Percentiles rank a stretch among this genome's conserved stretches.
Conservation (phyloP, 163 green algal species). For the Chloromonas sp. region DNA sequence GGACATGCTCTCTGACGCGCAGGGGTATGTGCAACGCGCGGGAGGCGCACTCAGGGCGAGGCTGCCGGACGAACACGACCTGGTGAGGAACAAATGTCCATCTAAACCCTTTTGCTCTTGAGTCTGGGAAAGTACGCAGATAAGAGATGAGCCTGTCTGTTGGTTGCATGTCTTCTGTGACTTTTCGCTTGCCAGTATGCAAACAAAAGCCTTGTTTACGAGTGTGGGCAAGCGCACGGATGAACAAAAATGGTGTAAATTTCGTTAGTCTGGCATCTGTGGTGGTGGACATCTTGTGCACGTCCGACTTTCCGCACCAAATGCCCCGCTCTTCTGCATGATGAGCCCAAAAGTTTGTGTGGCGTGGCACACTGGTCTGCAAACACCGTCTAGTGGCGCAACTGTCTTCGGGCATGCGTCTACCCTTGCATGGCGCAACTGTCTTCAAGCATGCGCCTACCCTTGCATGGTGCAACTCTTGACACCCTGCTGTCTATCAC, state of each 20-base stretch:
- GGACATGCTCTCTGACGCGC: slow-evolving; percentile 42
- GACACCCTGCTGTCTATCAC: not conserved
- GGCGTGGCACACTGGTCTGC: not conserved
- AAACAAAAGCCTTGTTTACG: too few species aligned
- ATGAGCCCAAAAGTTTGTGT: too few species aligned
- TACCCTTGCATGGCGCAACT: not conserved
- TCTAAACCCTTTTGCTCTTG: not conserved
- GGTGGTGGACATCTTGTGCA: not conserved
- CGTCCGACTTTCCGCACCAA: too few species aligned
- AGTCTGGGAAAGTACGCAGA: not conserved
- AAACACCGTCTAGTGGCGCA: not conserved
- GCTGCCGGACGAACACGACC: slow-evolving; percentile 37
- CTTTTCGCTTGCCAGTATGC: not conserved
- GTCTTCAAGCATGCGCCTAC: not conserved
- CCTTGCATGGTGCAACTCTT: not conserved
- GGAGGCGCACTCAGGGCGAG: slow-evolving; percentile 15
- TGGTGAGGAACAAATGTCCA: slow-evolving; percentile 18
- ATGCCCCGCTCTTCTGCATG: too few species aligned
- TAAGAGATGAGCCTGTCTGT: not conserved
- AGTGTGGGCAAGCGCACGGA: too few species aligned
- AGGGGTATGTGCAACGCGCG: slow-evolving; percentile 20
- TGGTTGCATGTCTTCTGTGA: not conserved
- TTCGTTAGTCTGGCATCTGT: not conserved
- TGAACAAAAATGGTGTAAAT: too few species aligned
- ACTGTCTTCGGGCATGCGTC: not conserved